Conservation (phyloP, 2,329 filamentous ascomycete genomes). For the Pyrenophora graminea region DNA sequence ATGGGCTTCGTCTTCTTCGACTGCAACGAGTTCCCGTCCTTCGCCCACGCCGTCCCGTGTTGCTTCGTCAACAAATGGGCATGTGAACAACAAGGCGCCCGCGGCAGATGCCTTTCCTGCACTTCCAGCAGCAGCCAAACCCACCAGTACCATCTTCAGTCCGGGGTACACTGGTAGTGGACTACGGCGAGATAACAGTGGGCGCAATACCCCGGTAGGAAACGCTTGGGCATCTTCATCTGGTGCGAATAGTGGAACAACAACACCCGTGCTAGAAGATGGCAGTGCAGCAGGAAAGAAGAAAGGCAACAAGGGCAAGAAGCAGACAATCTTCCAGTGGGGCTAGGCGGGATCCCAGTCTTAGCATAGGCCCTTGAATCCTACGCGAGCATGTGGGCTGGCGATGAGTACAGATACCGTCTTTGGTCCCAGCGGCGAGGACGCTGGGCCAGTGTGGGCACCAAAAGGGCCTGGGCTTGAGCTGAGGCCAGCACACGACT, state of each 20-base stretch:
- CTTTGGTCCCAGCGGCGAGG: too few relatives aligned
- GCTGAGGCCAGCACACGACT: neutral
- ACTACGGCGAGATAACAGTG: slow-evolving; percentile 50
- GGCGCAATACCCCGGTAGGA: slow-evolving; percentile 41
- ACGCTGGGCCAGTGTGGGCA: neutral
- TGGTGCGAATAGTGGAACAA: slow-evolving; percentile 31
- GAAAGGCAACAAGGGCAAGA: slow-evolving; percentile 56
- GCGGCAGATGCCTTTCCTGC: slow-evolving; percentile 74
- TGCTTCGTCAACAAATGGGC: slow-evolving; percentile 32
- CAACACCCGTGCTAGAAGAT: slow-evolving; percentile 31
- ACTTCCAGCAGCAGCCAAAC: slow-evolving; percentile 76
- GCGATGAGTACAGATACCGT: too few relatives aligned
- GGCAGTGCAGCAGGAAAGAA: slow-evolving; percentile 44
- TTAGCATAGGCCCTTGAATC: too few relatives aligned
- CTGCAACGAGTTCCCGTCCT: slow-evolving; percentile 35
- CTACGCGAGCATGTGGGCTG: too few relatives aligned
- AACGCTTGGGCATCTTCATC: slow-evolving; percentile 48
- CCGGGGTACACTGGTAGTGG: slow-evolving; percentile 55
- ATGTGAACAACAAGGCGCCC: slow-evolving; percentile 30
- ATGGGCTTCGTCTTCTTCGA: slow-evolving; percentile 41
- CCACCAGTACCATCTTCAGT: slow-evolving; percentile 59
- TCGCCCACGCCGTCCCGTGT: slow-evolving; percentile 46
- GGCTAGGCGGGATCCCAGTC: slow-evolving; percentile 34
- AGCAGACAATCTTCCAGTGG: slow-evolving; percentile 57
- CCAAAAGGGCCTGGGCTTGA: neutral